Evolutionary conservation across 768 basidiomycete genomes (phyloP).

Genomic region (Phanerochaete carnosa): DNA sequence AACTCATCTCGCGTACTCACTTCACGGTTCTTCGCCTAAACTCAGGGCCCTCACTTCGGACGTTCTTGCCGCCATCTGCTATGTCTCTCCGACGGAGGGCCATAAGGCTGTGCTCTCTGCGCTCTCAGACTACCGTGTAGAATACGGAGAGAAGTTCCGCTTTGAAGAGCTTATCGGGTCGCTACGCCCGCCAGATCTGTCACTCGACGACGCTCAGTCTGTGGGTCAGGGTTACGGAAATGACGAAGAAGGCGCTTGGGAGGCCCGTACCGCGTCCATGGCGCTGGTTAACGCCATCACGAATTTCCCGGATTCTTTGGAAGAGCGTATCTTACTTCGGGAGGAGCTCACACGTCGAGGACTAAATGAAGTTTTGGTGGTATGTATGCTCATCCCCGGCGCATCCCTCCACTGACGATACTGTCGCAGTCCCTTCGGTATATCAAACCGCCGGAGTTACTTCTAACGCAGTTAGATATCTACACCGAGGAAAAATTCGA

Average conservation of each 20-base stretch:
- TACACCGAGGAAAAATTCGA: slow-evolving; percentile 89
- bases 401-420: neutral
- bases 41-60: slow-evolving; percentile 69
- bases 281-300: slow-evolving; percentile 76
- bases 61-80: slow-evolving; percentile 80
- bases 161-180: slow-evolving; percentile 73
- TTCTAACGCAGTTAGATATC: slow-evolving; percentile 78
- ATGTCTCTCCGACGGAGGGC: slow-evolving; percentile 67
- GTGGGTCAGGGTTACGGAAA: slow-evolving; percentile 32
- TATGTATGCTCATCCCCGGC: slow-evolving; percentile 36
- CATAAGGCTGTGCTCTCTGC: slow-evolving; percentile 74
- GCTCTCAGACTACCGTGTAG: slow-evolving; percentile 74
- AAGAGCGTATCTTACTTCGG: slow-evolving; percentile 73
- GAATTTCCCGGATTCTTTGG: slow-evolving; percentile 71
- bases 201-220: slow-evolving; percentile 32
- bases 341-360: slow-evolving; percentile 84
- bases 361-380: slow-evolving; percentile 79
- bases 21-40: slow-evolving; percentile 65
- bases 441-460: slow-evolving; percentile 66
- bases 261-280: slow-evolving; percentile 73
- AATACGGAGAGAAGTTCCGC: slow-evolving; percentile 69
- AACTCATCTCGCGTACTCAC: slow-evolving; percentile 68
- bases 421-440: slow-evolving; percentile 64
- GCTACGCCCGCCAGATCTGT: slow-evolving; percentile 51
- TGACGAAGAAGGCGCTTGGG: slow-evolving; percentile 76